phyloP scores from a whole-genome alignment of 768 basidiomycete genomes.

The Russula earlei region DNA sequence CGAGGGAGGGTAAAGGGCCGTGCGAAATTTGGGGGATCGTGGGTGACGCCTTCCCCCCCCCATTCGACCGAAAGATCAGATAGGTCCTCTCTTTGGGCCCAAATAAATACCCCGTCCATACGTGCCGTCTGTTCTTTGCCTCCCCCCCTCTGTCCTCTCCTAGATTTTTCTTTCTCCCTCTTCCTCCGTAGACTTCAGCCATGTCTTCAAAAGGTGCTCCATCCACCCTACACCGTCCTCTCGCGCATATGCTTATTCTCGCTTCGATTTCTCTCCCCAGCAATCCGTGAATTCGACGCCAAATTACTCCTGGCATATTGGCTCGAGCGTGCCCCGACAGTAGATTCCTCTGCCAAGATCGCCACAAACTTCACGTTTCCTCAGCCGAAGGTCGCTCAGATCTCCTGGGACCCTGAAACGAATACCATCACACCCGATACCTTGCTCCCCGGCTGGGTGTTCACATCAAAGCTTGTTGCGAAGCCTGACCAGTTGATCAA shows the following conservation, averaged over 20 bases:
- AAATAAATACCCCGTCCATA: slow-evolving; percentile 17
- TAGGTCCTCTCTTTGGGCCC: neutral
- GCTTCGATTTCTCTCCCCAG: slow-evolving; percentile 25
- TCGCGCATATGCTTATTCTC: slow-evolving; percentile 10
- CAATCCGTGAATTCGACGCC: slow-evolving; percentile 97
- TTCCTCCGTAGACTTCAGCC: neutral
- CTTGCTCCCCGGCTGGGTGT: slow-evolving; percentile 71
- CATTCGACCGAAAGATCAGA: neutral
- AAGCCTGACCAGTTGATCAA: slow-evolving; percentile 99
- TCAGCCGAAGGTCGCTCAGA: slow-evolving; percentile 72
- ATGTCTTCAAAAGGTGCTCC: slow-evolving; percentile 21
- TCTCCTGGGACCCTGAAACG: slow-evolving; percentile 72
- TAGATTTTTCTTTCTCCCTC: neutral
- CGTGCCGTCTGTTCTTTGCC: neutral
- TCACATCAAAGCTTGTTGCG: slow-evolving; percentile 79
- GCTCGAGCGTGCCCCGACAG: slow-evolving; percentile 82
- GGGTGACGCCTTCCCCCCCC: too few relatives aligned
- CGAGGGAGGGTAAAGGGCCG: neutral
- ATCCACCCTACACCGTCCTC: neutral
- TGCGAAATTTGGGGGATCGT: slow-evolving; percentile 21
- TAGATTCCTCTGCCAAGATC: slow-evolving; percentile 51
- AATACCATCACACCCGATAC: slow-evolving; percentile 48
- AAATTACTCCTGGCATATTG: slow-evolving; percentile 97
- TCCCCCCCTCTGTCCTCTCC: neutral
- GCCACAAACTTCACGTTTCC: slow-evolving; percentile 55